Conservation (phyloP, 2,329 filamentous ascomycete genomes). For the Diaporthe eres region DNA sequence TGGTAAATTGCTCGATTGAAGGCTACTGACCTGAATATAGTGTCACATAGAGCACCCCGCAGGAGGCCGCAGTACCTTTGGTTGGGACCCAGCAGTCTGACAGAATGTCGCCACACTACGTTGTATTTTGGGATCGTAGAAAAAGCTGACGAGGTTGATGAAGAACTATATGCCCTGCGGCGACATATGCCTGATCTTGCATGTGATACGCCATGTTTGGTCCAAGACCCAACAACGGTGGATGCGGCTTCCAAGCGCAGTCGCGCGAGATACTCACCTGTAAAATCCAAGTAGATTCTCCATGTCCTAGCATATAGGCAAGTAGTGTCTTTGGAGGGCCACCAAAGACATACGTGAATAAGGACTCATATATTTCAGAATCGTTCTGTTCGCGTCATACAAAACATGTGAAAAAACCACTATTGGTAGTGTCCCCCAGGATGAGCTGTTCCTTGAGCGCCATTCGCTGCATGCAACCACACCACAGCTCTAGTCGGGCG, state of each 20-base stretch:
- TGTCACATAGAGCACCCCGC: too few species aligned
- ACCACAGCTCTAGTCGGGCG: constrained; percentile 1
- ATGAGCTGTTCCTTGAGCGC: constrained; percentile 10
- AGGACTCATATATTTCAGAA: not conserved
- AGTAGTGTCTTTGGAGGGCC: not conserved
- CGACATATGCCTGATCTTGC: not conserved
- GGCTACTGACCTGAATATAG: too few species aligned
- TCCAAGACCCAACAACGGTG: not conserved
- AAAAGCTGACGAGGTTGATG: not conserved
- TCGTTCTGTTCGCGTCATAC: not conserved
- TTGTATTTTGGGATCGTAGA: not conserved
- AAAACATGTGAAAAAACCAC: not conserved
- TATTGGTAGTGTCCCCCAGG: not conserved
- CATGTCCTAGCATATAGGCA: not conserved
- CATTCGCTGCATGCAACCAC: constrained; percentile 39
- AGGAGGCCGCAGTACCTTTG: too few species aligned
- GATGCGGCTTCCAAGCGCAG: not conserved
- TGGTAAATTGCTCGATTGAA: too few species aligned
- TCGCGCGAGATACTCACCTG: not conserved
- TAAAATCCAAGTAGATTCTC: too few species aligned
- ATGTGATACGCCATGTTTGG: not conserved
- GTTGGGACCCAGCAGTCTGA: not conserved
- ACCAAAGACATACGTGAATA: not conserved
- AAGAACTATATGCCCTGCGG: not conserved
- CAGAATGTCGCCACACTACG: not conserved